phyloP scores from a whole-genome alignment of 352 stramenopile species.

The Phytopythium cucurbitacearum region DNA sequence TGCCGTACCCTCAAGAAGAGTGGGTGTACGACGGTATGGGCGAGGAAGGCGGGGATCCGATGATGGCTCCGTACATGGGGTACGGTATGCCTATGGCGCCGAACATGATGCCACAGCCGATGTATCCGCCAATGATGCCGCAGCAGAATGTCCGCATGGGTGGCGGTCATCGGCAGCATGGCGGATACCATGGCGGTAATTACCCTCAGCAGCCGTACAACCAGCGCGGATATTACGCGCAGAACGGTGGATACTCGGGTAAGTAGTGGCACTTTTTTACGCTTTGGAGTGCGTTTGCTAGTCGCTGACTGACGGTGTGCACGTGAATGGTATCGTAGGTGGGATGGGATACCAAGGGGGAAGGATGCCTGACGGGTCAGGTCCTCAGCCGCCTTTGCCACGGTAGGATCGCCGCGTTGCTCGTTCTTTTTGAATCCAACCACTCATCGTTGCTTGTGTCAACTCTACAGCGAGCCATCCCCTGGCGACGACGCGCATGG shows the following conservation, averaged over 20 bases:
- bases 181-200: slow-evolving; percentile 30
- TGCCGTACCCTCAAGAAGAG: slow-evolving; percentile 58
- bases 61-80: slow-evolving; percentile 52
- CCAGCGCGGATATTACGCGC: slow-evolving; percentile 45
- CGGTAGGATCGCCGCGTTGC: slow-evolving; percentile 11
- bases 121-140: slow-evolving; percentile 69
- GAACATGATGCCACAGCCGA: slow-evolving; percentile 12
- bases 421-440: too few relatives aligned
- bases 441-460: background rate
- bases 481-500: background rate
- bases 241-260: slow-evolving; percentile 30
- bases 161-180: slow-evolving; percentile 18
- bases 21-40: slow-evolving; percentile 67
- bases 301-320: background rate
- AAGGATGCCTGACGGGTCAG: slow-evolving; percentile 20
- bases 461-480: slow-evolving; percentile 2
- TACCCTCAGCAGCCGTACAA: slow-evolving; percentile 65
- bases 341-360: slow-evolving; percentile 27
- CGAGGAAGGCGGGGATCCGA: slow-evolving; percentile 47
- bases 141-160: slow-evolving; percentile 54
- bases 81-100: slow-evolving; percentile 66
- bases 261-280: background rate
- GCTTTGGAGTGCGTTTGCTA: too few relatives aligned
- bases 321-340: slow-evolving; percentile 9
- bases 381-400: slow-evolving; percentile 42